These are phyloP conservation scores for Sporothrix dimorphospora DNA, from an alignment of 2,329 filamentous ascomycete genomes.

Conservation along the genomic window DNA sequence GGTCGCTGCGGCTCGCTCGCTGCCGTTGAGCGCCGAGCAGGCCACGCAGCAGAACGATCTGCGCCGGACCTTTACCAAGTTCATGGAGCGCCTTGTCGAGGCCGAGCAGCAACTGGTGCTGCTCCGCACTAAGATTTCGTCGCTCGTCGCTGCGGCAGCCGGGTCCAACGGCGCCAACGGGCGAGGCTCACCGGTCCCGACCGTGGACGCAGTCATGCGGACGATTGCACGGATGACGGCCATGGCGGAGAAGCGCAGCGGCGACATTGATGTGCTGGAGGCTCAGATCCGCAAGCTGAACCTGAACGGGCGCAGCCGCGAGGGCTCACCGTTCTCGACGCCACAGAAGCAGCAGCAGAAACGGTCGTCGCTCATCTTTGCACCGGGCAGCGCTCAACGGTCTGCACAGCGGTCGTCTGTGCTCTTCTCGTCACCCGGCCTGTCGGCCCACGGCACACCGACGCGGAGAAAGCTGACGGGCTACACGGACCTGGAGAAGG, in stretches of 20 bases:
- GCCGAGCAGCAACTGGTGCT: conserved; percentile 79
- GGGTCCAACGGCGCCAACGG: conserved; percentile 52
- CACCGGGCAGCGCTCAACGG: conserved; percentile 42
- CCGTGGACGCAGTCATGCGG: conserved; percentile 86
- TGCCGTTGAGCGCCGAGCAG: conserved; percentile 84
- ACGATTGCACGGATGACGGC: conserved; percentile 91
- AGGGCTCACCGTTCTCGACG: conserved; percentile 47
- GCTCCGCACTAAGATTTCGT: conserved; percentile 75
- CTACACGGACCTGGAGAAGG: conserved; percentile 63
- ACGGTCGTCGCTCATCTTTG: conserved; percentile 41
- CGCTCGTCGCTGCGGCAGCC: conserved; percentile 55
- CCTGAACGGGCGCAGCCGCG: conserved; percentile 50
- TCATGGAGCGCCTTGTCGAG: conserved; percentile 74
- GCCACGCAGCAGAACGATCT: conserved; percentile 82
- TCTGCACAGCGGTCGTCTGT: conserved; percentile 47
- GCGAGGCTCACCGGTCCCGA: conserved; percentile 62
- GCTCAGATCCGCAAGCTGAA: conserved; percentile 77
- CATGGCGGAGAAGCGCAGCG: conserved; percentile 89
- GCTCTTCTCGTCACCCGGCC: conserved; percentile 41
- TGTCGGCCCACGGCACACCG: conserved; percentile 46
- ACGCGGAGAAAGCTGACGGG: conserved; percentile 65
- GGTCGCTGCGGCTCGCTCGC: conserved; percentile 63
- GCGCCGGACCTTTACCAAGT: conserved; percentile 71
- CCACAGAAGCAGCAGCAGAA: conserved; percentile 47
- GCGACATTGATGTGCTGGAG: conserved; percentile 88